Percentiles rank a stretch among this genome's conserved stretches.
These are phyloP conservation scores for Pichia sp. DNA, from an alignment of 1,139 yeast species.

Conservation along the genomic window DNA sequence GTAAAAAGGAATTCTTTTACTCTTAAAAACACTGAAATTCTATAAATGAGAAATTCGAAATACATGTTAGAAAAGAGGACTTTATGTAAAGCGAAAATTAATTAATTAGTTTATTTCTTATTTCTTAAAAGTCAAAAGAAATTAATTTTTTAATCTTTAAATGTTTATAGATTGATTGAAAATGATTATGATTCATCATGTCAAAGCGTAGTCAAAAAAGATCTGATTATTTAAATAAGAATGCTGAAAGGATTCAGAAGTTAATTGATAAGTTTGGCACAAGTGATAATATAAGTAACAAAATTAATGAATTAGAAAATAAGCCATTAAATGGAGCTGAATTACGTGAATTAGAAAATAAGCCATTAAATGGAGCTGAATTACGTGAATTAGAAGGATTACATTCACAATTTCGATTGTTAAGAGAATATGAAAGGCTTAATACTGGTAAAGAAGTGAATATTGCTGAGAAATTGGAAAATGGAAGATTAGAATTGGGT, in stretches of 20 bases:
- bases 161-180: too few species aligned
- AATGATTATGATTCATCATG: too few species aligned
- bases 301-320: neutral
- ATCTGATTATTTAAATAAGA: too few species aligned
- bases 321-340: neutral
- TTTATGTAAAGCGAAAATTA: too few species aligned
- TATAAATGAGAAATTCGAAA: too few species aligned
- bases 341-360: conserved; percentile 1
- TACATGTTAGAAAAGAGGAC: too few species aligned
- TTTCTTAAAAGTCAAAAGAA: too few species aligned
- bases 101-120: too few species aligned
- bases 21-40: too few species aligned
- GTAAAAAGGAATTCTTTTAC: neutral
- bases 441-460: neutral
- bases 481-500: neutral
- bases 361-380: neutral
- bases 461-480: neutral
- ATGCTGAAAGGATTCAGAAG: neutral
- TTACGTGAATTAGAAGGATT: conserved; percentile 2
- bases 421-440: conserved; percentile 2
- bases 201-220: too few species aligned
- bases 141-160: too few species aligned
- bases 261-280: neutral
- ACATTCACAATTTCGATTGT: conserved; percentile 1
- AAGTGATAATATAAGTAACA: neutral